Percentiles rank a stretch among this genome's conserved stretches.
Evolutionary conservation across 768 basidiomycete genomes (phyloP).

Genomic region (Collybiopsis confluens): DNA sequence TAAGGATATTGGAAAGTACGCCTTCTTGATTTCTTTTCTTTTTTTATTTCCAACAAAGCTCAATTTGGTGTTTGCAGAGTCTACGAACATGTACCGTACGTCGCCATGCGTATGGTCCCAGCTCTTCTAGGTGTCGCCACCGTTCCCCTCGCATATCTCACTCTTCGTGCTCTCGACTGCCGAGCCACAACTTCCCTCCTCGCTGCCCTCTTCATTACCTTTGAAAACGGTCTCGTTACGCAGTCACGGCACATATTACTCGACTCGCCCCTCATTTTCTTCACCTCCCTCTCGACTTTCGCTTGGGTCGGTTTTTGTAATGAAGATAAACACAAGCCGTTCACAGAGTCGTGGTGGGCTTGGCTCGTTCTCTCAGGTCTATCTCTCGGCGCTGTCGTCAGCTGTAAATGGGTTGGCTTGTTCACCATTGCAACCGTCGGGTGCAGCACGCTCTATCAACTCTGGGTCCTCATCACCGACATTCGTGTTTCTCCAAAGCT

Average conservation of each 20-base stretch:
- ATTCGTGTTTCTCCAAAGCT: constrained; percentile 67
- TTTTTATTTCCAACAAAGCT: constrained; percentile 14
- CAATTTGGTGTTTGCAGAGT: constrained; percentile 42
- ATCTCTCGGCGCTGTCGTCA: constrained; percentile 86
- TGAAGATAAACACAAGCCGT: constrained; percentile 81
- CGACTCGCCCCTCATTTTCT: constrained; percentile 97
- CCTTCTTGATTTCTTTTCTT: too few species aligned
- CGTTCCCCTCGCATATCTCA: constrained; percentile 88
- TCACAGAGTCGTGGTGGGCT: constrained; percentile 86
- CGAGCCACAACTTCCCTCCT: constrained; percentile 90
- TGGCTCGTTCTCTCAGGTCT: constrained; percentile 88
- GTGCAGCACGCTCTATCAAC: constrained; percentile 73
- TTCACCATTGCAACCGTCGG: constrained; percentile 97
- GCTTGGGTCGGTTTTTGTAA: constrained; percentile 89
- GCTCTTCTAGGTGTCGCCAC: constrained; percentile 86
- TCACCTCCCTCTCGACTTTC: constrained; percentile 86
- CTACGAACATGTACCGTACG: constrained; percentile 87
- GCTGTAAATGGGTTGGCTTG: constrained; percentile 97
- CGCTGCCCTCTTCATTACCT: constrained; percentile 86
- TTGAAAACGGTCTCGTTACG: constrained; percentile 94
- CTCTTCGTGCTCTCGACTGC: constrained; percentile 88
- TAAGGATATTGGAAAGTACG: constrained; percentile 94
- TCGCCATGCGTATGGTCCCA: constrained; percentile 96
- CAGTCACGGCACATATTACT: constrained; percentile 97
- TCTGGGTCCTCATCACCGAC: constrained; percentile 91